Evolutionary conservation across 2,329 filamentous ascomycete species (phyloP), one percentile per base, ranked within the genome.

Genomic region (Apiospora saccharicola): DNA sequence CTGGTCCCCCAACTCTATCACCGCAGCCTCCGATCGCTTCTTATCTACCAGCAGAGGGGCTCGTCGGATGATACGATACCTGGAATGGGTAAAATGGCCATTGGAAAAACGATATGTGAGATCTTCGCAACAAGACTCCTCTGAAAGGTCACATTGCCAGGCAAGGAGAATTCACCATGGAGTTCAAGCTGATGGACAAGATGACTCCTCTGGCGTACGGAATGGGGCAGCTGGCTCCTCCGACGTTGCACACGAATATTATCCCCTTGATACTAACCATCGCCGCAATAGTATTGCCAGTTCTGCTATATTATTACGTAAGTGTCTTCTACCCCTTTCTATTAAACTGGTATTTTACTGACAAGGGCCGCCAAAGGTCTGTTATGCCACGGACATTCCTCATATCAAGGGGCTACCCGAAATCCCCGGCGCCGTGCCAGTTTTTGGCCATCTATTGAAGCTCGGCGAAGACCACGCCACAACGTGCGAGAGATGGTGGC

Each of bases 381-480:
- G 76, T 3, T 80, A 75, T 68, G 70, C 71, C 14, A 88, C 86
- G 5, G 86, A 88, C 71, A 84, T 88, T 30, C 83, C 86, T 0
- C 80, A 84, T 69, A 88, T 88, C 73, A 82, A 81, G 68, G 84
- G 84, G 19, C 81, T 88, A 14, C 85, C 83, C 19, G 85, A 88
- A 70, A 85, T 88, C 19, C 87, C 87, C 2, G 84, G 85, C 19
- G 85, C 86, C 2, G 76, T 85, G 1, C 87, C 86, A 1, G 80
- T 89, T 13, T 82, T 84, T 30, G 86, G 87, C 0, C 86, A 89
- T 77, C 82, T 89, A 3, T 81, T 87, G 7, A 80, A 83, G 37
- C 83, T 89, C 2, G 87, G 87, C 22, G 85, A 87, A 4, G 86
- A 89, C 75, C 87, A 89, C 78, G 87, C 87, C 26, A 86, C 83